Evolutionary conservation across 441 rosid genomes (phyloP), one percentile per base, ranked within the genome.

Genomic region (Adansonia rubrostipa): DNA sequence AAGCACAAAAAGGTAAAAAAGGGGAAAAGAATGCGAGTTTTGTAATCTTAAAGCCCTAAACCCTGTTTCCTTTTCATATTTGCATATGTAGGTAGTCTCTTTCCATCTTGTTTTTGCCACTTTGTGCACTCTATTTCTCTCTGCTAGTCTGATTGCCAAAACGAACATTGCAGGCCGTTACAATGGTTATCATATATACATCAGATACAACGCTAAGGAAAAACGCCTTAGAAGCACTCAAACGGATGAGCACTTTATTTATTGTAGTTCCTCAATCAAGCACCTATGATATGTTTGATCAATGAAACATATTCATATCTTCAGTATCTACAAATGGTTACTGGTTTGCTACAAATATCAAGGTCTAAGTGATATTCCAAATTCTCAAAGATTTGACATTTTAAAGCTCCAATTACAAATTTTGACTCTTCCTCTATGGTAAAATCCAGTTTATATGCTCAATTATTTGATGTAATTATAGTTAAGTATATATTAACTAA

Each of bases 371-470:
- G 96, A 94, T 84, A 80, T 85, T 83, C 97, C 99, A 78, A 74
- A 75, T 80, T 72, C 90, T 79, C 84, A 85, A 82, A 90, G 89
- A 83, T 79, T 79, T 68, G 87, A 92, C 79, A 75, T 94, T 76
- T 75, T 94, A 85, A 85, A 81, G 91, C 93, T 66, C 76, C 89
- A 83, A 82, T 96, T 77, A 80, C 77, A 60, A 86, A 87, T 60
- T 83, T 85, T 51, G 82, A 84, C 75, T 92, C 97, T 74, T 82
- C 99, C 68, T 87, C 98, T 42, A 91, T 96, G 99, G 99, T 96
- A 88, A 84, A 83, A 76, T 63, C 74, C 44, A 45, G 54, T 75
- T 56, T 68, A 17, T 33, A 11, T 68, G n/a, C 50, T 77, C 53
- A 80, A 66, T 45, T 24, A 45, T 57, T 42, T 64, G 66, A 62